Conservation (phyloP, 192 early-diverging fungal genomes). For the Mortierella antarctica region DNA sequence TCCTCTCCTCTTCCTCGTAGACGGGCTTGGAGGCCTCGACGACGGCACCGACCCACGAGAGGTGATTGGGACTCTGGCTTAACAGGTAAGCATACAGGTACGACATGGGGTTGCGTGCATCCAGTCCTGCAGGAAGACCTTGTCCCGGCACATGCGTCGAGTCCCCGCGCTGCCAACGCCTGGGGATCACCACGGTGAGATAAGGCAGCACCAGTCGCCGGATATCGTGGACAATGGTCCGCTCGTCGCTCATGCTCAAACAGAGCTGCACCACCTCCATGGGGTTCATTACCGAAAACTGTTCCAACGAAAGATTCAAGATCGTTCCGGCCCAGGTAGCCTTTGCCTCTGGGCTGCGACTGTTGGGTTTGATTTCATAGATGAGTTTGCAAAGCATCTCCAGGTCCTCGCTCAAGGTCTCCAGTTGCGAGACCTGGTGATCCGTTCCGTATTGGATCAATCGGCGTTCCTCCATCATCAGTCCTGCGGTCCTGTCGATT, state of each 20-base stretch:
- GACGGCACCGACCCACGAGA: slow-evolving; percentile 58
- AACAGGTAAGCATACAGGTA: slow-evolving; percentile 63
- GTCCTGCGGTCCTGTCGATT: slow-evolving; percentile 65
- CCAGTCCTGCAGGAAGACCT: slow-evolving; percentile 33
- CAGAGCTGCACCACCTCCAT: slow-evolving; percentile 53
- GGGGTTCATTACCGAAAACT: slow-evolving; percentile 53
- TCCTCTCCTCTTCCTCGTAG: slow-evolving; percentile 57
- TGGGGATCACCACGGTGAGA: slow-evolving; percentile 32
- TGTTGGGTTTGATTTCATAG: slow-evolving; percentile 65
- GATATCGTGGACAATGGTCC: slow-evolving; percentile 61
- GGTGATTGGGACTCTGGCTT: slow-evolving; percentile 43
- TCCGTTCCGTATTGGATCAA: slow-evolving; percentile 63
- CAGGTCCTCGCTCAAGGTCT: slow-evolving; percentile 64
- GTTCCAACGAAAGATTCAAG: slow-evolving; percentile 42
- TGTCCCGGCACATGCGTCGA: slow-evolving; percentile 10
- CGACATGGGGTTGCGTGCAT: slow-evolving; percentile 30
- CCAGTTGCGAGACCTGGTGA: slow-evolving; percentile 61
- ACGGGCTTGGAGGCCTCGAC: slow-evolving; percentile 64
- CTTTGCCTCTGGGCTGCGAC: slow-evolving; percentile 22
- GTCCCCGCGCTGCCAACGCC: slow-evolving; percentile 37
- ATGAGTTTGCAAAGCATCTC: slow-evolving; percentile 67
- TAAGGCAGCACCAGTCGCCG: slow-evolving; percentile 61
- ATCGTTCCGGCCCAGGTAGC: slow-evolving; percentile 28
- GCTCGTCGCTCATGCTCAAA: slow-evolving; percentile 47
- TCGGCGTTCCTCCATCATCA: slow-evolving; percentile 63